A percentile compares a stretch with the other conserved stretches of the same genome.
Evolutionary conservation across 2,329 filamentous ascomycete genomes (phyloP).

Genomic region (Chaetomium globosum): DNA sequence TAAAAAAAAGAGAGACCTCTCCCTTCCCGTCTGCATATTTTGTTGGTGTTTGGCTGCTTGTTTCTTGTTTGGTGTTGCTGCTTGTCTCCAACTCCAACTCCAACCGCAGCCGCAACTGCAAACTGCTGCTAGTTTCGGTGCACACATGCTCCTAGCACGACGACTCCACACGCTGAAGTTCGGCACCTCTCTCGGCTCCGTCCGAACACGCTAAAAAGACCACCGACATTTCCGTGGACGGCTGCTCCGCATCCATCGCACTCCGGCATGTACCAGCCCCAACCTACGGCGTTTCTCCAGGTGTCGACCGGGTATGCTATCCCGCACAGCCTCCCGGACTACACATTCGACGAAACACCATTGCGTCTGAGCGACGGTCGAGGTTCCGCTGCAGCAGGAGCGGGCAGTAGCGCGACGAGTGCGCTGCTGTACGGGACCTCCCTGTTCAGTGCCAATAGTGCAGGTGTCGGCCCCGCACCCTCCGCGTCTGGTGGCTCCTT

Average conservation of each 20-base stretch:
- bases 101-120: slow-evolving; percentile 1
- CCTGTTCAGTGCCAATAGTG: slow-evolving; percentile 34
- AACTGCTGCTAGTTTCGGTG: slow-evolving; percentile 21
- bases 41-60: slow-evolving; percentile 1
- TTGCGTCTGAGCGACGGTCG: slow-evolving; percentile 31
- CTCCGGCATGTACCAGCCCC: slow-evolving; percentile 58
- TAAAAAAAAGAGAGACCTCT: slow-evolving; percentile 24
- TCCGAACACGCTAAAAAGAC: slow-evolving; percentile 18
- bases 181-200: slow-evolving; percentile 15
- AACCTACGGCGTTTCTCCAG: slow-evolving; percentile 51
- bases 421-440: slow-evolving; percentile 33
- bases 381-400: slow-evolving; percentile 26
- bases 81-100: slow-evolving; percentile 7
- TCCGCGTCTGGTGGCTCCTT: slow-evolving; percentile 28
- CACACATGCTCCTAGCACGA: slow-evolving; percentile 26
- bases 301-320: slow-evolving; percentile 51
- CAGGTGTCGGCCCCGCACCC: slow-evolving; percentile 36
- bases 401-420: slow-evolving; percentile 30
- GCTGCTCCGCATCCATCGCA: neutral
- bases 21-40: neutral
- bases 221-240: neutral
- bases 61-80: slow-evolving; percentile 3
- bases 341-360: slow-evolving; percentile 38
- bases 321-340: slow-evolving; percentile 41
- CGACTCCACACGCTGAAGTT: slow-evolving; percentile 7